Evolutionary conservation across 1,139 yeast genomes (phyloP).

Genomic region (Hansenula lynferdii): DNA sequence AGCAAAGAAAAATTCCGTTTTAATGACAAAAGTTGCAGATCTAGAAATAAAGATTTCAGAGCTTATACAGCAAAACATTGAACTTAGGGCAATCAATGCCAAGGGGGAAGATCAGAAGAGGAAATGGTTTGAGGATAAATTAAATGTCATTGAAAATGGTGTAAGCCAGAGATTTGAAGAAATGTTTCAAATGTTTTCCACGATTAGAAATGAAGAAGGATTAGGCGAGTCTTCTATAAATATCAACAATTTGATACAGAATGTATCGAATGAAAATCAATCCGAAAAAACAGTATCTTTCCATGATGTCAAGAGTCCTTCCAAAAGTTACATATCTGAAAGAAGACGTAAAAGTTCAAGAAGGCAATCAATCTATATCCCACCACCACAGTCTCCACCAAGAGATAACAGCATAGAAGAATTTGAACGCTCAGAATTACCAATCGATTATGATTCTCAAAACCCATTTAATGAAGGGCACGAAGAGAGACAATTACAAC

Average conservation of each 20-base stretch:
- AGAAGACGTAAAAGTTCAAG: constrained; percentile 32
- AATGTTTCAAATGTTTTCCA: constrained; percentile 35
- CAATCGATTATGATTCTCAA: not conserved
- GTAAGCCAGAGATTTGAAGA: constrained; percentile 41
- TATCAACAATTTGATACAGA: constrained; percentile 4
- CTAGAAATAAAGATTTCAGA: constrained; percentile 45
- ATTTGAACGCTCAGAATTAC: not conserved
- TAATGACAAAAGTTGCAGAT: constrained; percentile 43
- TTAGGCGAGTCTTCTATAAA: constrained; percentile 21
- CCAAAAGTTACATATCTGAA: constrained; percentile 16
- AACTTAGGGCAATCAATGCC: constrained; percentile 31
- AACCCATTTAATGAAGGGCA: constrained; percentile 1
- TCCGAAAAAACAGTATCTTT: constrained; percentile 21
- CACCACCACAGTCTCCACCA: constrained; percentile 21
- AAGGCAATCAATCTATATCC: constrained; percentile 32
- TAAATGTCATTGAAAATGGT: constrained; percentile 35
- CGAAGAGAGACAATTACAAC: too few species aligned
- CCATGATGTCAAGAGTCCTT: constrained; percentile 16
- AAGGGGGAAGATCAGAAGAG: constrained; percentile 26
- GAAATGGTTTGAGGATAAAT: constrained; percentile 29
- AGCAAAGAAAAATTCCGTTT: constrained; percentile 49
- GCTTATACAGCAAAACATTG: constrained; percentile 42
- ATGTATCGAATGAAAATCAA: constrained; percentile 4
- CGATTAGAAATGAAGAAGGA: constrained; percentile 32
- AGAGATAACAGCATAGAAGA: constrained; percentile 6